Evolutionary conservation across 345 rosid genomes (phyloP), one percentile per base, ranked within the genome.

Genomic region (Cardamine occulta): DNA sequence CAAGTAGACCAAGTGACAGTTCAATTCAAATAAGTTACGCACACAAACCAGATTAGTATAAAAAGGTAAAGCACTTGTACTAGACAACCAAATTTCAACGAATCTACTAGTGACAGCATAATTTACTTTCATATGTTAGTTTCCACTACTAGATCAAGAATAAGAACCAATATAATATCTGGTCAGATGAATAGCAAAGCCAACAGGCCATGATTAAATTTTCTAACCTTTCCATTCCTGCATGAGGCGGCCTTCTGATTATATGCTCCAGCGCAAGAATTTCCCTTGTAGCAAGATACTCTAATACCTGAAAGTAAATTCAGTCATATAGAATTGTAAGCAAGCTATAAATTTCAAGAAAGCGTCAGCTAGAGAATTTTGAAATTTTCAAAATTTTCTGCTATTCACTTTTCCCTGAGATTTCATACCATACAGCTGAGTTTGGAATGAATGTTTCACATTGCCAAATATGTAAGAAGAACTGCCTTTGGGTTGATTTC

Each of bases 141-240:
- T 40, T 39, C 45, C 42, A 63, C 45, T 56, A 63, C 45, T 56
- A 32, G 45, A 48, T 28, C 48, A 11, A 76, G 51, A 49, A 54
- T 63, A 70, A 42, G 48, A 69, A 40, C 32, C 62, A 62, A 73
- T 29, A 31, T 29, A 66, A 57, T 51, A 68, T 77, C 19, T 55
- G 28, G 54, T 73, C 29, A 24, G 75, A 26, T 45, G 53, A 49
- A 23, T 29, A 72, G 62, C 60, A 54, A 47, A 42, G 40, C 52
- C n/a, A 17, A 47, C 35, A 13, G 29, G 66, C 51, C 51, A 15
- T 58, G 51, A 51, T 58, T 18, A 39, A 51, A 19, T 49, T 21
- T 49, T 66, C 73, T 21, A 40, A 89, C 98, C 98, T 93, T 83
- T 91, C 97, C 91, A 89, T 90, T 81, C 97, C 97, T 76, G 82